Evolutionary conservation across 2,329 filamentous ascomycete species (phyloP), one percentile per base, ranked within the genome.

Genomic region (Rachicladosporium sp.): DNA sequence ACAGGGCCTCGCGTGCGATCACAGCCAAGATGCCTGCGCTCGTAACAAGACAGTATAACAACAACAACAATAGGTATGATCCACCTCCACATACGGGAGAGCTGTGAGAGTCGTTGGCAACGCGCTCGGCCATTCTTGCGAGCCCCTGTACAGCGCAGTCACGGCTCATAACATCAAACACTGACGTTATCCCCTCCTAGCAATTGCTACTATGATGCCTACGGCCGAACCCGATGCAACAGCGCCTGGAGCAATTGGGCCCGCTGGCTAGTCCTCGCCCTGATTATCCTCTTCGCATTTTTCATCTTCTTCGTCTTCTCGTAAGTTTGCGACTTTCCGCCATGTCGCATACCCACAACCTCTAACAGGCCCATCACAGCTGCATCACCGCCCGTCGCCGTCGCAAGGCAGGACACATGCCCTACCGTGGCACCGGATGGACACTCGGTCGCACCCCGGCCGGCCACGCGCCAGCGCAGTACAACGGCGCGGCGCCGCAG

Each of bases 351-450:
- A 19, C 15, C 15, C 15, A 19, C 15, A 19, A 19, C 15, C 15
- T 19, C 15, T 19, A 19, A 19, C 15, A 19, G 15, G 15, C 15
- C 15, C 15, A 19, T 19, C 15, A 29, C 51, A 85, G 81, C 46
- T 83, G 78, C 60, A 57, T 80, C 49, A 80, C 76, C 53, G 78
- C 82, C 39, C 85, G 88, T 43, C 82, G 86, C 46, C 81, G 87
- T 45, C 79, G 84, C 53, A 70, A 70, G 40, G 67, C 66, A 40
- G 87, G 88, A 40, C 58, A 67, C 33, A 61, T 66, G 41, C 88
- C 88, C 10, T 72, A 79, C 60, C 82, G 83, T 57, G 89, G 88
- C 33, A 95, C 88, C 1, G 86, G 80, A 38, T 96, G 89, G 89
- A 78, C 88, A 58, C 77, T 77, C 3, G 70, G 70, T 15, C 62